Conservation (phyloP, 2,329 filamentous ascomycete species). For the Emericellopsis cladophorae region DNA sequence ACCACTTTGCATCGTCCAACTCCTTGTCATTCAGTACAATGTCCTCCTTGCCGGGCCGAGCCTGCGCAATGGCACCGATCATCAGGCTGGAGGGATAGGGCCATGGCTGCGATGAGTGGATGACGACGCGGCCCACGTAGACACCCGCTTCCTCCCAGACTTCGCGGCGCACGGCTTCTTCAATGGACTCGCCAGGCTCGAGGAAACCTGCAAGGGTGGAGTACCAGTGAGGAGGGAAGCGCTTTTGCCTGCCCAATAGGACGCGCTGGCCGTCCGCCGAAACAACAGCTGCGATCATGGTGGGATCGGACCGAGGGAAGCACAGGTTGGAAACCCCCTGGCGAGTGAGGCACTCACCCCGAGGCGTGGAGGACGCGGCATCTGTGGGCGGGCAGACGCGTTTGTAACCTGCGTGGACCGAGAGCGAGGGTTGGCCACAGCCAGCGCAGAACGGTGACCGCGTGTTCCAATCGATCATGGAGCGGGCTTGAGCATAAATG, state of each 20-base stretch:
- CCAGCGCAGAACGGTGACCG: constrained; percentile 86
- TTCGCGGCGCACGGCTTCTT: constrained; percentile 72
- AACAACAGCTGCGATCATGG: constrained; percentile 88
- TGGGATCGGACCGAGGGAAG: constrained; percentile 88
- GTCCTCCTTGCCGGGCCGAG: constrained; percentile 60
- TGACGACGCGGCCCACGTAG: constrained; percentile 60
- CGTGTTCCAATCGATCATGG: constrained; percentile 85
- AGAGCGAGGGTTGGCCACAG: constrained; percentile 74
- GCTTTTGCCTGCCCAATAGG: constrained; percentile 73
- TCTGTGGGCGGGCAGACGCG: constrained; percentile 66
- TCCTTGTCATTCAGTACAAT: constrained; percentile 86
- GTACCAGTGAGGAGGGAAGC: constrained; percentile 79
- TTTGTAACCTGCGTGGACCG: constrained; percentile 69
- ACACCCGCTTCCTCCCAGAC: constrained; percentile 82
- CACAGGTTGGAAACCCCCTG: constrained; percentile 79
- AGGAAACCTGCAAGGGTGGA: constrained; percentile 80
- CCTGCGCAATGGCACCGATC: constrained; percentile 82
- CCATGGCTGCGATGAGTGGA: constrained; percentile 81
- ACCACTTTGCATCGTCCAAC: constrained; percentile 84
- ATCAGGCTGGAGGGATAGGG: constrained; percentile 76
- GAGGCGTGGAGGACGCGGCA: constrained; percentile 23
- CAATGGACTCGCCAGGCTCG: constrained; percentile 73
- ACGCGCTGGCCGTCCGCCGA: constrained; percentile 66
- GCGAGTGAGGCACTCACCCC: constrained; percentile 66
- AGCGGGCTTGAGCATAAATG: constrained; percentile 79